Evolutionary conservation across 2,329 filamentous ascomycete genomes (phyloP).

Genomic region (Fragosphaeria purpurea): DNA sequence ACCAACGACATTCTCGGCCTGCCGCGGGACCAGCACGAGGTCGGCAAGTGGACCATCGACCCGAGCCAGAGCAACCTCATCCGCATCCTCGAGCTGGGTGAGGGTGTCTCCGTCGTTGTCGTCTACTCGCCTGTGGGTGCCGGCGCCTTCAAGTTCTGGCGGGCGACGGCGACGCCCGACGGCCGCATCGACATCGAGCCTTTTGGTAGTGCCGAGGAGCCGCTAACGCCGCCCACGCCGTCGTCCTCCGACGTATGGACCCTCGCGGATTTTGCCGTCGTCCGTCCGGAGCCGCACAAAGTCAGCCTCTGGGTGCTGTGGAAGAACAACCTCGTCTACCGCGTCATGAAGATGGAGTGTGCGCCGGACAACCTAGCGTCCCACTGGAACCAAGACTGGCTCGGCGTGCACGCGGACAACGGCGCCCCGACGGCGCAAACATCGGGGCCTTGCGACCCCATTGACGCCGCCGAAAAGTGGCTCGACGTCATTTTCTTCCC

Average conservation of each 20-base stretch:
- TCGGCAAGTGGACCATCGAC: slow-evolving; percentile 66
- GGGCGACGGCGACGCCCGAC: slow-evolving; percentile 53
- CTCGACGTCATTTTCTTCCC: slow-evolving; percentile 73
- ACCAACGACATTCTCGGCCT: slow-evolving; percentile 70
- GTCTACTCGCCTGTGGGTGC: slow-evolving; percentile 82
- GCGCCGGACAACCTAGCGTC: slow-evolving; percentile 52
- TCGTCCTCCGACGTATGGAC: slow-evolving; percentile 71
- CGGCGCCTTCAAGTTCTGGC: slow-evolving; percentile 93
- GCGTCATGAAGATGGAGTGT: slow-evolving; percentile 64
- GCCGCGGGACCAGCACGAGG: slow-evolving; percentile 54
- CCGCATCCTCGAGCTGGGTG: slow-evolving; percentile 52
- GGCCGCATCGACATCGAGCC: slow-evolving; percentile 51
- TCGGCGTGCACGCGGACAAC: slow-evolving; percentile 53
- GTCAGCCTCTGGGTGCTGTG: slow-evolving; percentile 62
- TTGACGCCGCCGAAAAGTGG: slow-evolving; percentile 76
- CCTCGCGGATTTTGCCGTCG: slow-evolving; percentile 63
- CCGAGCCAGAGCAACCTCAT: slow-evolving; percentile 70
- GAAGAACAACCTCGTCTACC: slow-evolving; percentile 75
- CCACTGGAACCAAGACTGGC: slow-evolving; percentile 62
- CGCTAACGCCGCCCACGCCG: slow-evolving; percentile 57
- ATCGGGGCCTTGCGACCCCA: slow-evolving; percentile 53
- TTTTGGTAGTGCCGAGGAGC: slow-evolving; percentile 44
- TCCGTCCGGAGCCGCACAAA: slow-evolving; percentile 35
- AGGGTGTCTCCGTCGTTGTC: slow-evolving; percentile 50
- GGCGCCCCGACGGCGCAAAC: slow-evolving; percentile 42